Evolutionary conservation across 2,329 filamentous ascomycete genomes (phyloP).

Genomic region (Zymoseptoria brevis): DNA sequence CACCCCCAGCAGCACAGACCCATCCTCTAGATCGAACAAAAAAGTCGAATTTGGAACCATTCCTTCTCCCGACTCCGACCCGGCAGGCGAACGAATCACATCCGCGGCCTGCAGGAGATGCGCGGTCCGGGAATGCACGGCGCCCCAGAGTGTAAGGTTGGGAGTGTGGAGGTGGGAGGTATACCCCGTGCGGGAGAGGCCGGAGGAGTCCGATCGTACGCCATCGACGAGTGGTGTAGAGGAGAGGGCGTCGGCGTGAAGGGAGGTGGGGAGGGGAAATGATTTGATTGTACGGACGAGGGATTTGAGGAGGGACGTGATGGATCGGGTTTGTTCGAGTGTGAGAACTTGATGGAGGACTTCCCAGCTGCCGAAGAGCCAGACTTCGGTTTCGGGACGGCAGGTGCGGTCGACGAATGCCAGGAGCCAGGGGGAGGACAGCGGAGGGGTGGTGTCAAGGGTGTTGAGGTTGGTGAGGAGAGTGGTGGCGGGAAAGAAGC

Average conservation of each 20-base stretch:
- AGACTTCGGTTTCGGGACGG: slow-evolving; percentile 57
- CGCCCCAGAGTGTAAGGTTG: slow-evolving; percentile 25
- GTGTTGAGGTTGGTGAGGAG: slow-evolving; percentile 37
- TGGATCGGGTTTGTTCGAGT: background rate
- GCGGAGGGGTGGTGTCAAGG: slow-evolving; percentile 14
- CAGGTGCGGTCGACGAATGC: slow-evolving; percentile 55
- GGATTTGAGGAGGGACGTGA: slow-evolving; percentile 8
- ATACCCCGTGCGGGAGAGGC: slow-evolving; percentile 16
- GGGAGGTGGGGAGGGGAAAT: slow-evolving; percentile 3
- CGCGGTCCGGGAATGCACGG: slow-evolving; percentile 23
- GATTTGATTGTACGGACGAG: slow-evolving; percentile 11
- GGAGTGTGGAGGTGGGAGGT: slow-evolving; percentile 12
- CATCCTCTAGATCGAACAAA: slow-evolving; percentile 18
- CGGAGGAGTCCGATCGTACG: slow-evolving; percentile 5
- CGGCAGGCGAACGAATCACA: slow-evolving; percentile 15
- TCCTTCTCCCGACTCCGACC: slow-evolving; percentile 1
- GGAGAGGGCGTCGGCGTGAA: slow-evolving; percentile 9
- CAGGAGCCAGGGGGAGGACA: slow-evolving; percentile 38
- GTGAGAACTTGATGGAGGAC: too few relatives aligned
- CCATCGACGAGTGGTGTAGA: background rate
- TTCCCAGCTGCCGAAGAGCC: slow-evolving; percentile 45
- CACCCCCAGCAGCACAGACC: background rate
- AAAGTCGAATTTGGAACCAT: slow-evolving; percentile 21
- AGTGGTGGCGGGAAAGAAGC: slow-evolving; percentile 35
- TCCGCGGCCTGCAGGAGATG: slow-evolving; percentile 15